phyloP scores from a whole-genome alignment of 805 yeast species.

The Candida succiphila region DNA sequence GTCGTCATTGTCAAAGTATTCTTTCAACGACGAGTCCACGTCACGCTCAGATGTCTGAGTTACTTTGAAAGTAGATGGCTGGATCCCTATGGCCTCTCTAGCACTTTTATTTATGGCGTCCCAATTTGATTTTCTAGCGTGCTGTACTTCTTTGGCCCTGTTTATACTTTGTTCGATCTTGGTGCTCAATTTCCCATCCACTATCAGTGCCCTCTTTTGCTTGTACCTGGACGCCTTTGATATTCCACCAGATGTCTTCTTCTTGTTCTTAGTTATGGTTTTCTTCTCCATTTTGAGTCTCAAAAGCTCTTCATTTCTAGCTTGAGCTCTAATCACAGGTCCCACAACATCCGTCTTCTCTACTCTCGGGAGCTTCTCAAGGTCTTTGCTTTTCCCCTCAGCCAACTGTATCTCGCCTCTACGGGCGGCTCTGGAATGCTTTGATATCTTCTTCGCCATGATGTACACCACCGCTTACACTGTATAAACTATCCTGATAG shows the following conservation, averaged over 20 bases:
- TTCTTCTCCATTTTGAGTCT: slow-evolving; percentile 41
- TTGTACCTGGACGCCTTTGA: slow-evolving; percentile 23
- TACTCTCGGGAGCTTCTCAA: slow-evolving; percentile 45
- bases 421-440: slow-evolving; percentile 72
- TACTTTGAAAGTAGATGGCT: slow-evolving; percentile 3
- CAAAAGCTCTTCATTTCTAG: slow-evolving; percentile 55
- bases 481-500: too few relatives aligned
- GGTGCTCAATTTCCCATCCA: slow-evolving; percentile 45
- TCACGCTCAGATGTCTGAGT: too few relatives aligned
- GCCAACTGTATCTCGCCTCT: slow-evolving; percentile 42
- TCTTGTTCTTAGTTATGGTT: slow-evolving; percentile 13
- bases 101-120: slow-evolving; percentile 50
- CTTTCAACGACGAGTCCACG: slow-evolving; percentile 6
- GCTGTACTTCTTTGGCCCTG: slow-evolving; percentile 53
- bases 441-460: slow-evolving; percentile 35
- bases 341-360: slow-evolving; percentile 51
- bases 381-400: slow-evolving; percentile 32
- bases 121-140: slow-evolving; percentile 64
- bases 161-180: slow-evolving; percentile 57
- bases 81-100: slow-evolving; percentile 14
- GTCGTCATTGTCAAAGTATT: slow-evolving; percentile 7
- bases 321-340: slow-evolving; percentile 56
- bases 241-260: slow-evolving; percentile 13
- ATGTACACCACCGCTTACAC: too few relatives aligned
- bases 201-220: slow-evolving; percentile 37